Evolutionary conservation across 148 eudicot genomes (phyloP), one percentile per base, ranked within the genome.

Genomic region (Chenopodium suecicum): DNA sequence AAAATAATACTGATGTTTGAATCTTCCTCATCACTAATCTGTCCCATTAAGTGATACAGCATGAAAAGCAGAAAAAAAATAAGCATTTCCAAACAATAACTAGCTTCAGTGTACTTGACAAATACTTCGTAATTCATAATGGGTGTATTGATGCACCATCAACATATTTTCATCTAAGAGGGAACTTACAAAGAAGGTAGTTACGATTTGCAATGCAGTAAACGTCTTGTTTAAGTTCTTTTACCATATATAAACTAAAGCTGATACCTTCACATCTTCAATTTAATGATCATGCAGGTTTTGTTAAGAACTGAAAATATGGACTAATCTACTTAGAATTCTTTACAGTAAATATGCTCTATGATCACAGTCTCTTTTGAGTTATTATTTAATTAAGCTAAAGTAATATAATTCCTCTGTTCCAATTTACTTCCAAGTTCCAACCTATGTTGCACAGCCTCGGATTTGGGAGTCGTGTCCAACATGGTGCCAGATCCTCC

Each of bases 1-100:
- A 97, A 97, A 74, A 97, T 89, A 80, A 46, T 87, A 77, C 90
- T 86, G 84, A 96, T 94, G 88, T 92, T 89, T 48, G 95, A 70
- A 87, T 97, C 97, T 85, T 97, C 99, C 41, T 92, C 89, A 73
- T 97, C 99, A 84, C 84, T 85, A 60, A 97, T 91, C 99, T 97
- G 91, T 84, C 19, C 19, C 48, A 76, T 17, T 48, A 63, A 60
- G 48, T 2, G 0, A 14, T 46, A 20, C 65, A 3, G 22, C 8
- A 19, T 25, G 63, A 71, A 47, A 64, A 69, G 52, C 34, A 7
- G 0, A 6, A 5, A 37, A 37, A 37, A 37, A 37, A 37, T 5
- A 41, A 62, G 54, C 16, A 23, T 76, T n/a, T 13, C 47, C 44
- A 5, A 37, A 11, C 56, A 68, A 66, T 44, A 62, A 67, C 74